Conservation (phyloP, 2,329 filamentous ascomycete genomes). For the Spiromastix sp. region DNA sequence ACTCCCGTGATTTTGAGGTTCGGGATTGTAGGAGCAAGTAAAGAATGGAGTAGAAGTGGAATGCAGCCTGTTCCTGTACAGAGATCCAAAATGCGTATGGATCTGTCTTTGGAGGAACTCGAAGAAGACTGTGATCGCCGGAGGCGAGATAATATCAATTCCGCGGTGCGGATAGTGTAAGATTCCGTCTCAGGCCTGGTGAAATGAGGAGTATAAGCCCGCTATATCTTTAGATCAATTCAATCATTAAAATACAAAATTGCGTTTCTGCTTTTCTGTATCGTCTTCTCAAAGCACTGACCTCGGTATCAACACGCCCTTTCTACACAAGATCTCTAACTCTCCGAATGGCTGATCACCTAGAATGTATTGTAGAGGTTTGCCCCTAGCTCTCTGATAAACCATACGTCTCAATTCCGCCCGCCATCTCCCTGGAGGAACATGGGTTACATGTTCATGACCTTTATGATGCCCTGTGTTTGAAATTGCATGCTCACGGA, state of each 20-base stretch:
- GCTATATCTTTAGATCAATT: conserved; percentile 1
- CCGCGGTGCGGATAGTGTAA: conserved; percentile 49
- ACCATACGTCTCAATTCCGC: conserved; percentile 28
- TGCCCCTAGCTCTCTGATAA: conserved; percentile 43
- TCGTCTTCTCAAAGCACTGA: too few species aligned
- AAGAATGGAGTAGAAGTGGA: conserved; percentile 60
- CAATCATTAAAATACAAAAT: too few species aligned
- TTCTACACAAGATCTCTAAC: conserved; percentile 64
- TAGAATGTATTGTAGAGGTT: conserved; percentile 81
- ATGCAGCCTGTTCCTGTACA: conserved; percentile 93
- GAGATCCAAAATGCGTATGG: conserved; percentile 63
- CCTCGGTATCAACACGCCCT: conserved; percentile 78
- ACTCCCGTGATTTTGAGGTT: conserved; percentile 52
- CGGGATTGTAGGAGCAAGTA: conserved; percentile 38
- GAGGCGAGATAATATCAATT: conserved; percentile 26
- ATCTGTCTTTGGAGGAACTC: conserved; percentile 9
- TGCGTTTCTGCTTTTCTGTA: too few species aligned
- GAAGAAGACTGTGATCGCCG: not conserved
- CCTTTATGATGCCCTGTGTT: conserved; percentile 1
- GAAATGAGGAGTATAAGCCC: not conserved
- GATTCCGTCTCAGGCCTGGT: conserved; percentile 54
- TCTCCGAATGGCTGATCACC: conserved; percentile 81
- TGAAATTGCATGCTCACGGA: conserved; percentile 27
- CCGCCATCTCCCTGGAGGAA: conserved; percentile 15
- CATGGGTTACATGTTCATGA: not conserved